Percentiles rank a stretch among this genome's conserved stretches.
These are phyloP conservation scores for Leccinellum rugosiceps DNA, from an alignment of 768 basidiomycete genomes.

Conservation along the genomic window DNA sequence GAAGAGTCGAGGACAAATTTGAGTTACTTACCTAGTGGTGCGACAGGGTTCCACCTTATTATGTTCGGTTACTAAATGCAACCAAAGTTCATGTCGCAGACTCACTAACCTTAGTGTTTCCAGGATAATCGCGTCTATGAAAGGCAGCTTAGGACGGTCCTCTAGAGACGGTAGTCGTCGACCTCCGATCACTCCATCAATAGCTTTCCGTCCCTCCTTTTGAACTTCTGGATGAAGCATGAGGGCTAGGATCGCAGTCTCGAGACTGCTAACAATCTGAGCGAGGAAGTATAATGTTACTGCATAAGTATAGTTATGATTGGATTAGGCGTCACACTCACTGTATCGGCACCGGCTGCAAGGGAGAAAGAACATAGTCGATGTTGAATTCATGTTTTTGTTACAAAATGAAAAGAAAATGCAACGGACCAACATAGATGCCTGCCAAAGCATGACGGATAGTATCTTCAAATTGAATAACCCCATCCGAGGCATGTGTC, in stretches of 20 bases:
- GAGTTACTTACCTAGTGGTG: conserved; percentile 1
- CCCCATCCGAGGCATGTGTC: not conserved
- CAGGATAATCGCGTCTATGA: conserved; percentile 1
- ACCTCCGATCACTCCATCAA: not conserved
- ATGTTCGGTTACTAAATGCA: not conserved
- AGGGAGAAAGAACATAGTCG: not conserved
- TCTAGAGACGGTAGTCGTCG: not conserved
- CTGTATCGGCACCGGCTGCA: conserved; percentile 5
- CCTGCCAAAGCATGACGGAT: conserved; percentile 4
- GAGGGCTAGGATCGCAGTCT: conserved; percentile 2
- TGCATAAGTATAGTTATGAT: not conserved
- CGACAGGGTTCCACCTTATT: conserved; percentile 7
- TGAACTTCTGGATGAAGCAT: conserved; percentile 4
- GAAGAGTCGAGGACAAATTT: not conserved
- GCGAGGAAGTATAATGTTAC: not conserved
- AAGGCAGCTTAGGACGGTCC: not conserved
- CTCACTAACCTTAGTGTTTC: conserved; percentile 2
- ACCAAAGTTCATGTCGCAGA: not conserved
- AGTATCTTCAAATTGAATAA: not conserved
- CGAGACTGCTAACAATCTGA: not conserved
- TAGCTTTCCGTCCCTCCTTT: not conserved
- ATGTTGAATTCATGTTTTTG: not conserved
- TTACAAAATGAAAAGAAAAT: not conserved
- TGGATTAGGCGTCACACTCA: not conserved
- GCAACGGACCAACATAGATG: conserved; percentile 1